Evolutionary conservation across 2,329 filamentous ascomycete genomes (phyloP).

Genomic region (Penicillium sp.): DNA sequence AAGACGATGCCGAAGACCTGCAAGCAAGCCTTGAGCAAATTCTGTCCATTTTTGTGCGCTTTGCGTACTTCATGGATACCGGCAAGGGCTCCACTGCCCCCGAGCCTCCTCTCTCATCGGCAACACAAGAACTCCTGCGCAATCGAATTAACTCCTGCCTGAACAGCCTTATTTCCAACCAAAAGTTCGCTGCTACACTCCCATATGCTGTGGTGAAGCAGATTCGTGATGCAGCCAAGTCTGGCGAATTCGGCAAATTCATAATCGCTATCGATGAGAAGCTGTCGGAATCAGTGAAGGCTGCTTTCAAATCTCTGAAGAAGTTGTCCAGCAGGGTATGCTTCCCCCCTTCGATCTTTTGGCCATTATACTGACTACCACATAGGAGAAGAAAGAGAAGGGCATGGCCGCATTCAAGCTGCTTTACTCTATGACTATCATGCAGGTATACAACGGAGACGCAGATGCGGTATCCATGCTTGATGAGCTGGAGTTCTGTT

Average conservation of each 20-base stretch:
- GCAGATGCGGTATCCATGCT: slow-evolving; percentile 79
- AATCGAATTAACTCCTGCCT: slow-evolving; percentile 56
- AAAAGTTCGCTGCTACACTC: slow-evolving; percentile 37
- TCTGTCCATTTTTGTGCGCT: slow-evolving; percentile 48
- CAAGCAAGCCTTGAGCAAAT: slow-evolving; percentile 46
- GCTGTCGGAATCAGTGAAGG: slow-evolving; percentile 43
- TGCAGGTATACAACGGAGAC: slow-evolving; percentile 89
- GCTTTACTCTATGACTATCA: slow-evolving; percentile 76
- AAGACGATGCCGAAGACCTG: slow-evolving; percentile 33
- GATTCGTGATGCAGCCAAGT: slow-evolving; percentile 40
- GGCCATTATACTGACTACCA: slow-evolving; percentile 36
- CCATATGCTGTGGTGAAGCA: slow-evolving; percentile 42
- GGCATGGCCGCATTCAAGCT: slow-evolving; percentile 67
- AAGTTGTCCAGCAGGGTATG: slow-evolving; percentile 39
- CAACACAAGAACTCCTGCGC: slow-evolving; percentile 52
- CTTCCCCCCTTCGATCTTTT: background rate
- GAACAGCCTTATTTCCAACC: slow-evolving; percentile 49
- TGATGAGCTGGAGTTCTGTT: slow-evolving; percentile 75
- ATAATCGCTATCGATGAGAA: slow-evolving; percentile 50
- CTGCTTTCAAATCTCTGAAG: slow-evolving; percentile 43
- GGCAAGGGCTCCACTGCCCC: slow-evolving; percentile 33
- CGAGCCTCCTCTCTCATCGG: slow-evolving; percentile 47
- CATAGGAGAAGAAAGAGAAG: slow-evolving; percentile 49
- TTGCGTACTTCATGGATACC: slow-evolving; percentile 50
- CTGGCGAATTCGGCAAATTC: slow-evolving; percentile 39